These are phyloP conservation scores for Wallacemonas sp. DNA, from an alignment of 208 protist genomes.

Conservation along the genomic window DNA sequence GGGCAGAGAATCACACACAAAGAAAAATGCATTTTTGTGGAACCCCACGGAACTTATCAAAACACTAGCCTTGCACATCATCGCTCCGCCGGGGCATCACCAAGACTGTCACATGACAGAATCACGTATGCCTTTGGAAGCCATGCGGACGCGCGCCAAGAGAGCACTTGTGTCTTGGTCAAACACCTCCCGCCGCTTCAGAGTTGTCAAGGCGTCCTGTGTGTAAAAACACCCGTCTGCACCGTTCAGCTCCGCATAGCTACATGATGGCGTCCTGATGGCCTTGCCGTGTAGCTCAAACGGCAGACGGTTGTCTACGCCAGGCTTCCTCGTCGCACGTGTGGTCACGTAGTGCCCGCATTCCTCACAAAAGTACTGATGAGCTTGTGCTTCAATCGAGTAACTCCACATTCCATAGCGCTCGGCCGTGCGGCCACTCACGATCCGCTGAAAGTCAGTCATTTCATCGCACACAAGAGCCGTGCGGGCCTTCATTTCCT, in stretches of 20 bases:
- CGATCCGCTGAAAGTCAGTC: constrained; percentile 74
- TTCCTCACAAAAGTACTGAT: constrained; percentile 4
- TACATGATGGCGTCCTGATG: constrained; percentile 26
- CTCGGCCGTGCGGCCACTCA: constrained; percentile 40
- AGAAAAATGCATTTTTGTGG: too few relatives aligned
- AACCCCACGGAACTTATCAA: background rate
- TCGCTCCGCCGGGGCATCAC: background rate
- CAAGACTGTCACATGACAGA: constrained; percentile 16
- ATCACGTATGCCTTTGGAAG: constrained; percentile 51
- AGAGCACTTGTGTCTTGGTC: constrained; percentile 39
- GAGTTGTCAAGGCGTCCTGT: constrained; percentile 8
- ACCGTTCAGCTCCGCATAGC: constrained; percentile 17
- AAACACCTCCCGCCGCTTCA: constrained; percentile 43
- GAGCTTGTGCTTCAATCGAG: constrained; percentile 12
- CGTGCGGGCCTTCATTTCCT: constrained; percentile 59
- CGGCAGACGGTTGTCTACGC: background rate
- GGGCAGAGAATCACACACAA: too few relatives aligned
- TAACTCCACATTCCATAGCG: constrained; percentile 50
- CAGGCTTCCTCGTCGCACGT: background rate
- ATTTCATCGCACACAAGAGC: constrained; percentile 58
- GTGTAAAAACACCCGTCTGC: constrained; percentile 26
- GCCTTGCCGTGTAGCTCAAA: background rate
- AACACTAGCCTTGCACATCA: background rate
- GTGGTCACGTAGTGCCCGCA: constrained; percentile 11
- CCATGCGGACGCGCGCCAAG: constrained; percentile 34